Evolutionary conservation across 352 stramenopile genomes (phyloP), one percentile per base, ranked within the genome.

Genomic region (Pythium coloratum): DNA sequence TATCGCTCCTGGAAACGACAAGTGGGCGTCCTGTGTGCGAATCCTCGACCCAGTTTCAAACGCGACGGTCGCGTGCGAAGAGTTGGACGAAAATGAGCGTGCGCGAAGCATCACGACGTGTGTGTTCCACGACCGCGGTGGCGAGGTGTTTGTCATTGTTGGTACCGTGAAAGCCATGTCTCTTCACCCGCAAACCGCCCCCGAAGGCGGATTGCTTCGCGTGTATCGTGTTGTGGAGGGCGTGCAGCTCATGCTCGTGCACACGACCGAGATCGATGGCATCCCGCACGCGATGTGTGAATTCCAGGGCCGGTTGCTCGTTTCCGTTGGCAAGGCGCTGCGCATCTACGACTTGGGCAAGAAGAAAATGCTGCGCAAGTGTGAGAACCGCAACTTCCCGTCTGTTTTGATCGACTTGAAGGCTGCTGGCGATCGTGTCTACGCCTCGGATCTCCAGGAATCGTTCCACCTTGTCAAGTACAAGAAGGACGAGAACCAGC

Each of bases 331-430:
- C 9, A 89, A 88, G 46, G 91, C 82, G 28, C 77, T 99, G 0
- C 90, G 97, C 32, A 94, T 99, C n/a, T 99, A 99, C 80, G 97
- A 99, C 69, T 81, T 99, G 51, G 98, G 98, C 61, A 99, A 99
- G 84, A 98, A 97, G 50, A 99, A 99, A 71, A 86, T 99, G 71
- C 76, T 99, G 33, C 95, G 97, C 73, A 99, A 99, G 85, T 99
- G 97, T 67, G 97, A 99, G 80, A 97, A 97, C 66, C 92, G 91
- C 65, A 93, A 91, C 33, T 97, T 98, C 66, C 91, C 93, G 33
- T 95, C 92, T 0, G 89, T 96, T 70, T 76, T 99, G n/a, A 92
- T 97, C 50, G 95, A 93, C 13, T 72, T 99, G 16, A 97, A 98
- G 77, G 86, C 94, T 40, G 82, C 91, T 16, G 96, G 96, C 2